Evolutionary conservation across 352 stramenopile species (phyloP), one percentile per base, ranked within the genome.

Genomic region (Pythium aphanidermatum): DNA sequence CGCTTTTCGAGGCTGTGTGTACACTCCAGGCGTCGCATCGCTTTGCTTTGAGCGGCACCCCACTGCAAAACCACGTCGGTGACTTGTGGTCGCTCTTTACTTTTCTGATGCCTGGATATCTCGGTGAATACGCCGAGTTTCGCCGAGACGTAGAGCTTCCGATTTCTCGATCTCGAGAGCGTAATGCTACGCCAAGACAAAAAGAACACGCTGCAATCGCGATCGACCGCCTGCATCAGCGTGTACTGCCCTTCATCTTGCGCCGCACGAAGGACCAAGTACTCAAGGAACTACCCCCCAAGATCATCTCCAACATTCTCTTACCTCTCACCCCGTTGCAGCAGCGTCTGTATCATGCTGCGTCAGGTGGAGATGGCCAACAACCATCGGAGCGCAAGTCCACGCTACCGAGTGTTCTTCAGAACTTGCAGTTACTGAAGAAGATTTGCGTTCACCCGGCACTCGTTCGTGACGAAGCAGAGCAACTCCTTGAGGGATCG

Each of bases 81-180:
- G 97, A 99, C 45, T 55, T 99, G 26, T 99, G 96, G 96, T 81
- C 92, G 31, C 68, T 97, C 3, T 99, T 99, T 65, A 85, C 98
- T 45, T 99, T 98, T 32, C 47, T 99, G 1, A 97, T 99, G 94
- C 96, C 96, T 20, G 95, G 96, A 20, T 99, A 98, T 57, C 78
- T 99, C 24, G 95, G 95, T 13, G 83, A 90, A 2, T 96, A 92
- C 19, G 12, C 40, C 10, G 37, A 48, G 0, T 92, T 91, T 52
- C 78, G 76, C 9, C 54, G 60, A 4, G 56, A 86, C 13, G 86
- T 77, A 59, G 74, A 82, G 26, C 46, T 73, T 6, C 78, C 81
- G 11, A 91, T 92, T 26, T 60, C 61, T 0, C 70, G 68, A 21
- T 74, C 78, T 2, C 63, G 68, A 46, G 65, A 78, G 21, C 59